Evolutionary conservation across 2,329 filamentous ascomycete genomes (phyloP), one percentile per base, ranked within the genome.

Genomic region (Leptographium wingfieldii): DNA sequence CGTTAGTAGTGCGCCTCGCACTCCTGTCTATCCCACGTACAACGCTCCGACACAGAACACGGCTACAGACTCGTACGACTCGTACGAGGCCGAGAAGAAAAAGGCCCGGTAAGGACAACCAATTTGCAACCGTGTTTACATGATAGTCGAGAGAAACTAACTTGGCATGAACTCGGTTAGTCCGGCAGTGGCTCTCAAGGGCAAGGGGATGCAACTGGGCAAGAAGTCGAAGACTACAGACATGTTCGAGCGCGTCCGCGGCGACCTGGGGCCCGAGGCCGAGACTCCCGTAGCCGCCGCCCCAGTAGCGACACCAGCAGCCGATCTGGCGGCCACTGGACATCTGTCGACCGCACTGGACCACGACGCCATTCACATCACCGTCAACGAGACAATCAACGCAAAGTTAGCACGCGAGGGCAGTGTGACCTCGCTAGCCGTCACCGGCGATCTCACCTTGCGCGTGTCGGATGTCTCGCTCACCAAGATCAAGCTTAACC

Each of bases 181-280:
- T 38, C 31, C 29, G 29, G 14, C 55, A 14, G 35, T 83, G 68
- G 83, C 88, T 57, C 82, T 86, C 62, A 90, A 95, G 75, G 91
- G 90, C 68, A 99, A 99, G 79, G 94, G 94, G 66, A 99, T 99
- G 95, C 92, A 97, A 74, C 80, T 99, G 60, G 94, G 94, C 74
- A 97, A 97, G 80, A 99, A 99, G 77, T 95, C 90, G 62, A 97
- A 97, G 79, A 92, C 90, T 27, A 95, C 88, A 35, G 92, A 95
- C 72, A 96, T 97, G 80, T 97, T 95, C 71, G 92, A 97, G 74
- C 88, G 92, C 68, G 92, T 99, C 40, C 87, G 91, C 66, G 90
- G 89, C 62, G 92, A 97, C 65, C 80, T 97, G 70, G 92, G 91
- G n/a, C 81, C 86, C 46, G 90, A 95, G 69, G 84, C 84, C 46